Base-by-base conservation (phyloP, 495 filamentous ascomycete species). In the Aspergillus homomorphus region DNA sequence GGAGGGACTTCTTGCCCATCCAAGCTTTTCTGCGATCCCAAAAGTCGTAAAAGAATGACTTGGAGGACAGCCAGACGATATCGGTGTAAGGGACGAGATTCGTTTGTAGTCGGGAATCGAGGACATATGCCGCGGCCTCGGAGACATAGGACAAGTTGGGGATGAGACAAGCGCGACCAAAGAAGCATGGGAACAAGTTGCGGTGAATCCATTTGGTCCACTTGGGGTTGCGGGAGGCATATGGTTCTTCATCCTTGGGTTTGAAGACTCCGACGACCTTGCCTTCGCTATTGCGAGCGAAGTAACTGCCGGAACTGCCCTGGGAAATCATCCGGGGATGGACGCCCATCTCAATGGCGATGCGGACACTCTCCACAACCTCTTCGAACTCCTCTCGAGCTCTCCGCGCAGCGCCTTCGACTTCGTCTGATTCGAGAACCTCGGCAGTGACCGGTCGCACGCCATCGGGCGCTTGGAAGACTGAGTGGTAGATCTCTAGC, bases 81-180 rank as follows among this genome's bases (percentile, higher is more conserved):
- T 94, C 94, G 28, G 94, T 99, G 61, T 96, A 97, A 0, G 94
- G 94, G 14, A 99, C 94, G 51, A 99, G 75, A 72, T 95, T 87
- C 20, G 94, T 97, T 53, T 86, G 88, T 38, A 99, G 78, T 62
- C 93, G 89, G 56, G 85, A 85, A 75, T 99, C 94, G 45, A 99
- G 83, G 3, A 96, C 89, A 70, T 96, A 99, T 43, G 94, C 93
- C 14, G 94, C 94, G 18, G 94, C 94, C 78, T 99, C 94, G 58
- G 92, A 97, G 64, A 99, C 90, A 70, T 99, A 99, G 50, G 92
- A 96, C n/a, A 99, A 80, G 69, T 99, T 99, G 43, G 94, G 94
- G 72, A 99, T 99, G 55, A 99, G 83, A 67, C 94, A 98, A 48
- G 92, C 91, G 61, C 94, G 80, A 10, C 94, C 94, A 63, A 99